Evolutionary conservation across 1,139 yeast species (phyloP), one percentile per base, ranked within the genome.

Genomic region (Hyphopichia burtonii): DNA sequence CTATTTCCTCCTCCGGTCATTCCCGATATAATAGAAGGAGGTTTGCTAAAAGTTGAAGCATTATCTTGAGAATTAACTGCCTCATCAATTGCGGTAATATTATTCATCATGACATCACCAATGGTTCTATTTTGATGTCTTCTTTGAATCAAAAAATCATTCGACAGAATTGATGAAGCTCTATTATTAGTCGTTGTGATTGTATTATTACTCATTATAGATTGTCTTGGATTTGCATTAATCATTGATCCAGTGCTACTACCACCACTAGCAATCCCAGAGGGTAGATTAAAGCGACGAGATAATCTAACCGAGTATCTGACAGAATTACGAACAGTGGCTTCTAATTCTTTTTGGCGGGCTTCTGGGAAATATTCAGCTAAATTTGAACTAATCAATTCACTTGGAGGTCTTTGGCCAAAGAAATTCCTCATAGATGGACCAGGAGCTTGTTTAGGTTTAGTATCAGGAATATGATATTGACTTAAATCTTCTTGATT

Each of bases 321-420:
- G 18, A 87, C 90, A 7, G 96, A 87, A 58, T 88, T 90, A 25
- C 95, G 70, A 37, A 91, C 80, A 1, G 96, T 90, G 46, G 84
- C 83, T 50, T 87, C 86, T 47, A 93, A 73, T 44, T 84, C 86
- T 38, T 76, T 74, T 41, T 82, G 80, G 33, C 81, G 83, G 0
- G 96, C 84, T 40, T 85, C 86, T 0, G 99, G 99, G 71, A 93
- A 93, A 61, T 87, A 93, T 50, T 91, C 96, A 1, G 90, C 86
- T 53, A 93, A 70, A 57, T 93, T 90, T 11, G 93, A 83, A 1
- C 96, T 88, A 50, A 93, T 93, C 55, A 90, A 77, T 58, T 90
- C 96, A 49, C 94, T 84, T 2, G 97, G 93, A 11, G 99, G 99
- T 55, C 98, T 74, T 58, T 89, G 96, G 14, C 95, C 95, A 58